A percentile compares a stretch with the other conserved stretches of the same genome.
These are phyloP conservation scores for Jaminaea rosea DNA, from an alignment of 1,284 basidiomycete genomes.

Conservation along the genomic window DNA sequence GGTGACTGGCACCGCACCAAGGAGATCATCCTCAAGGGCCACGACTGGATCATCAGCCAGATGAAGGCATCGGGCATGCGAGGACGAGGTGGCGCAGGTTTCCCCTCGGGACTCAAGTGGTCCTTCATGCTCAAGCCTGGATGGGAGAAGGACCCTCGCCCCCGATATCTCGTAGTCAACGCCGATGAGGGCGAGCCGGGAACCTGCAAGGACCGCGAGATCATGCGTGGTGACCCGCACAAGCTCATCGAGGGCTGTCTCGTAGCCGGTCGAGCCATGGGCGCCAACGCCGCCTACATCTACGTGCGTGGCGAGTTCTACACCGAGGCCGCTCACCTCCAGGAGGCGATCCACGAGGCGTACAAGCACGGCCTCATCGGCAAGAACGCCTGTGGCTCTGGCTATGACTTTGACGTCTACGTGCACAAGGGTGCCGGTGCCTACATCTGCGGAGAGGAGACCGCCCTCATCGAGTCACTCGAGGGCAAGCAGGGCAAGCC, in stretches of 20 bases:
- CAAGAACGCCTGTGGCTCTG: slow-evolving; percentile 81
- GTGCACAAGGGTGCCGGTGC: slow-evolving; percentile 93
- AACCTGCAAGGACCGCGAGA: slow-evolving; percentile 98
- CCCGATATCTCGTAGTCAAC: slow-evolving; percentile 93
- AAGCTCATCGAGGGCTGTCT: slow-evolving; percentile 97
- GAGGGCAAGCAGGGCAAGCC: slow-evolving; percentile 98
- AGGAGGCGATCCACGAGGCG: slow-evolving; percentile 89
- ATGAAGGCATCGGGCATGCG: slow-evolving; percentile 93
- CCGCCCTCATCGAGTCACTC: slow-evolving; percentile 88
- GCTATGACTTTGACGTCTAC: slow-evolving; percentile 93
- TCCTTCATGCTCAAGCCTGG: slow-evolving; percentile 95
- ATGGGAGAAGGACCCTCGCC: slow-evolving; percentile 88
- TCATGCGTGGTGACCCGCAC: slow-evolving; percentile 93
- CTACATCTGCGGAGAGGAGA: slow-evolving; percentile 98
- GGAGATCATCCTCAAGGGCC: slow-evolving; percentile 87
- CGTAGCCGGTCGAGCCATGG: slow-evolving; percentile 95
- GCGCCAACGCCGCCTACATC: slow-evolving; percentile 94
- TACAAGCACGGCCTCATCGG: slow-evolving; percentile 87
- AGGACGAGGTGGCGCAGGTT: slow-evolving; percentile 93
- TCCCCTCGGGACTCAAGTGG: slow-evolving; percentile 96
- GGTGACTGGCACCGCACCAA: slow-evolving; percentile 98
- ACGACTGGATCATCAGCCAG: slow-evolving; percentile 92
- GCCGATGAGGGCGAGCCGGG: slow-evolving; percentile 98
- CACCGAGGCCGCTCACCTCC: slow-evolving; percentile 84
- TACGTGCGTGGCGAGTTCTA: slow-evolving; percentile 98